Evolutionary conservation across 208 protist species (phyloP).

Genomic region (Trichomonas gallinae): DNA sequence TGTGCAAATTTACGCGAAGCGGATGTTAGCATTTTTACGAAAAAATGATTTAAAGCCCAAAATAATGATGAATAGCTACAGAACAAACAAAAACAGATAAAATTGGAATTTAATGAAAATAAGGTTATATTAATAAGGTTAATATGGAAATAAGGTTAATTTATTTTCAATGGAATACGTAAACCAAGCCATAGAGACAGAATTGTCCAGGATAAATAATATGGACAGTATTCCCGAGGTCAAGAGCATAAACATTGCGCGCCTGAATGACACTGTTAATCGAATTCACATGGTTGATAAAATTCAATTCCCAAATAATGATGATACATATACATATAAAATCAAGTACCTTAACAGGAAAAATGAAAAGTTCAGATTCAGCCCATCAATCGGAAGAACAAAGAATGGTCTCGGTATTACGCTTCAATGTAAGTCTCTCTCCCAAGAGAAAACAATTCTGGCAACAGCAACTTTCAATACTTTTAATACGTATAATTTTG

Average conservation of each 20-base stretch:
- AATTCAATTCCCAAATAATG: background rate
- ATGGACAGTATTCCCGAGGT: background rate
- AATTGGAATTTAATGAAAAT: too few relatives aligned
- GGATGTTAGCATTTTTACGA: background rate
- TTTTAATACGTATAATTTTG: background rate
- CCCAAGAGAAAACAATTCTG: background rate
- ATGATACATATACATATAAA: background rate
- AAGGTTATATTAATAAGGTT: too few relatives aligned
- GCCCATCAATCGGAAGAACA: background rate
- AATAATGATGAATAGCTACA: too few relatives aligned
- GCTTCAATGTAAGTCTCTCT: background rate
- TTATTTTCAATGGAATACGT: background rate
- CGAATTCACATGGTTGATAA: background rate
- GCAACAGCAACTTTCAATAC: background rate
- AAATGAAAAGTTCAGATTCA: background rate
- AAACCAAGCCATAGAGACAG: background rate
- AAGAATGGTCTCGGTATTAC: background rate
- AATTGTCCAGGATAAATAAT: background rate
- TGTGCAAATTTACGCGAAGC: background rate
- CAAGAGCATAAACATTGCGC: background rate
- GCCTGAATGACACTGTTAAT: background rate
- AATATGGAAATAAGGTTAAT: too few relatives aligned
- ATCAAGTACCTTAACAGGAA: background rate
- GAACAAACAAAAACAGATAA: too few relatives aligned
- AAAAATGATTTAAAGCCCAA: too few relatives aligned